Evolutionary conservation across 805 yeast genomes (phyloP).

Genomic region (Komagataella mondaviorum): DNA sequence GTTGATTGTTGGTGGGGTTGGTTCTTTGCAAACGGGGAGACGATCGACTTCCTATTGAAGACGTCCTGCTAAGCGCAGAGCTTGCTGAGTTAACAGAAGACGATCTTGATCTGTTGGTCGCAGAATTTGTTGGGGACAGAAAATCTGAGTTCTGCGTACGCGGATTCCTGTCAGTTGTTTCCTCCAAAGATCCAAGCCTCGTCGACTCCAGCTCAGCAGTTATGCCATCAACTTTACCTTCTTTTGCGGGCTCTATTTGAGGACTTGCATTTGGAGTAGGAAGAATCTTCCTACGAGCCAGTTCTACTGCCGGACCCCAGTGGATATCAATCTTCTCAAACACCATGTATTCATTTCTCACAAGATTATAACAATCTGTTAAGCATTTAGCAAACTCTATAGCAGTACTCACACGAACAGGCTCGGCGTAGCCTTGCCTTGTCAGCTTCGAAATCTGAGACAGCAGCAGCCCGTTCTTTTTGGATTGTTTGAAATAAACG

Average conservation of each 20-base stretch:
- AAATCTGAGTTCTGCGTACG: neutral
- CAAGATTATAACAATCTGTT: slow-evolving; percentile 21
- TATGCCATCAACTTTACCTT: neutral
- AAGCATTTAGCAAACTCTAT: slow-evolving; percentile 27
- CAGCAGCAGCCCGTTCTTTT: slow-evolving; percentile 33
- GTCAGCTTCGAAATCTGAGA: slow-evolving; percentile 33
- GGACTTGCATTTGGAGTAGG: neutral
- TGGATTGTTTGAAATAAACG: slow-evolving; percentile 21
- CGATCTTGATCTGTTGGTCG: slow-evolving; percentile 5
- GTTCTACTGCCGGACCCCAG: slow-evolving; percentile 1
- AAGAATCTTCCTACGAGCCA: neutral
- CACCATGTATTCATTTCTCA: slow-evolving; percentile 3
- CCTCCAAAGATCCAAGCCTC: neutral
- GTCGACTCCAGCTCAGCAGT: neutral
- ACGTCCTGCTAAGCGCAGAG: neutral
- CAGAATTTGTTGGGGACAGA: slow-evolving; percentile 1
- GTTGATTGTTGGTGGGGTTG: neutral
- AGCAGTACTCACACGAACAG: slow-evolving; percentile 21
- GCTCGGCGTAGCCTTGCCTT: slow-evolving; percentile 23
- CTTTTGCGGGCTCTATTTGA: neutral
- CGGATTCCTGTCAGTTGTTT: neutral
- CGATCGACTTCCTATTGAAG: neutral
- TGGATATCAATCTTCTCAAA: slow-evolving; percentile 3
- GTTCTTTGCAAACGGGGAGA: neutral
- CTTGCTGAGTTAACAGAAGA: slow-evolving; percentile 1